Percentiles rank a stretch among this genome's conserved stretches.
phyloP scores from a whole-genome alignment of 2,329 filamentous ascomycete species.

The Pseudogymnoascus sp. region DNA sequence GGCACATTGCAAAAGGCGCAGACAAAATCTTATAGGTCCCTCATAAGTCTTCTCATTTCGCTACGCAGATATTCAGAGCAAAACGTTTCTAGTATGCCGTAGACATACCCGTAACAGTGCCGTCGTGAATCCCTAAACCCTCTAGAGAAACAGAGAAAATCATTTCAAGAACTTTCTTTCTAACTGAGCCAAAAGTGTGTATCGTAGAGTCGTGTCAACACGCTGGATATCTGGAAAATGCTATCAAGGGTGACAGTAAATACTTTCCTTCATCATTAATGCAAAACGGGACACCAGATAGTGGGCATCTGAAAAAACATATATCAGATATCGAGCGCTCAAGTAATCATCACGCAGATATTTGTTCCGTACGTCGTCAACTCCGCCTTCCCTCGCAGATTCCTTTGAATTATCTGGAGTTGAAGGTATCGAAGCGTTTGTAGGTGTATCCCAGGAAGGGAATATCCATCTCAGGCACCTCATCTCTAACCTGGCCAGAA shows the following conservation, averaged over 20 bases:
- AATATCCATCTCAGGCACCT: constrained; percentile 88
- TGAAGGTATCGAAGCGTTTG: constrained; percentile 71
- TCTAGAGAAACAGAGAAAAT: not conserved
- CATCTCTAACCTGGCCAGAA: constrained; percentile 51
- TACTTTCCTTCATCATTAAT: constrained; percentile 3
- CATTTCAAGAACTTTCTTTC: constrained; percentile 7
- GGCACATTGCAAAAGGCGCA: not conserved
- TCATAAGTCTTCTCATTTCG: constrained; percentile 8
- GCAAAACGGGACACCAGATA: constrained; percentile 9
- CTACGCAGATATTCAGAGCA: constrained; percentile 1
- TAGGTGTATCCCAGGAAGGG: constrained; percentile 97
- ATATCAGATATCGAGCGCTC: constrained; percentile 7
- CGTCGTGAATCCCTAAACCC: constrained; percentile 4
- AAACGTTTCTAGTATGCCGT: not conserved
- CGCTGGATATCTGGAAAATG: constrained; percentile 9
- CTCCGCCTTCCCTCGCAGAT: not conserved
- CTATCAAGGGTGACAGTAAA: not conserved
- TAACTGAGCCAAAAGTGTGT: constrained; percentile 7
- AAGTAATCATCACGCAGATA: constrained; percentile 6
- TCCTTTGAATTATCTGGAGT: not conserved
- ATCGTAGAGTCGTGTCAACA: constrained; percentile 8
- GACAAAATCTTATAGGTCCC: not conserved
- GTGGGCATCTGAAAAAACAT: constrained; percentile 9
- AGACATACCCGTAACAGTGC: not conserved
- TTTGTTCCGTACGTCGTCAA: constrained; percentile 6